Evolutionary conservation across 257 asterid species (phyloP), one percentile per base, ranked within the genome.

Genomic region (Ilex asprella): DNA sequence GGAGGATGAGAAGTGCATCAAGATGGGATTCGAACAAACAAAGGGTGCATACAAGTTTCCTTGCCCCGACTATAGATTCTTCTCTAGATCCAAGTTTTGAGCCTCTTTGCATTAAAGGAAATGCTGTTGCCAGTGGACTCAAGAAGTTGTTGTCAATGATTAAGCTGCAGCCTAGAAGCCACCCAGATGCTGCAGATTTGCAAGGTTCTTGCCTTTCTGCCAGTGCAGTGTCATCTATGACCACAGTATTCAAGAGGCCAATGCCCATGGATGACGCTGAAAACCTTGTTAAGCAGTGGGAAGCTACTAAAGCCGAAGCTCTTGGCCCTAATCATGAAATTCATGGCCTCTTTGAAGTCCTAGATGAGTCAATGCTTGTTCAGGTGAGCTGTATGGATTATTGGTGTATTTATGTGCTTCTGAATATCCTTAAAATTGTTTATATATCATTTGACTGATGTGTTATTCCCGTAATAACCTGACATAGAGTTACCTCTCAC

Each of bases 191-290:
- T 81, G 69, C 66, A 21, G 82, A 74, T 72, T 39, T 74, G 67
- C 79, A 67, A 63, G 69, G 72, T 11, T 75, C 94, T 76, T 82
- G 79, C 60, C 82, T 77, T 75, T 78, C 87, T 65, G 76, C 97
- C 74, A 89, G 87, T 55, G 65, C 81, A 32, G 76, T 79, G 62
- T 76, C 95, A 59, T 74, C 88, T 39, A 65, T 62, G 59, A 58
- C 73, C 62, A 61, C 81, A 74, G 75, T 81, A 58, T 72, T 74
- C 73, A 75, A 81, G 84, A 83, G 75, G 73, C 80, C 84, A 12
- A 89, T 93, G 99, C 77, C 88, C 31, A 70, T 79, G 50, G 91
- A 93, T 79, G 96, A 89, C 76, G 99, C 99, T 56, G 99, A 87
- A 84, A 67, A 73, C 56, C 97, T 93, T 64, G 95, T 93, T 71